Conservation (phyloP, 140 eudicot genomes). For the Stevia rebaudiana region DNA sequence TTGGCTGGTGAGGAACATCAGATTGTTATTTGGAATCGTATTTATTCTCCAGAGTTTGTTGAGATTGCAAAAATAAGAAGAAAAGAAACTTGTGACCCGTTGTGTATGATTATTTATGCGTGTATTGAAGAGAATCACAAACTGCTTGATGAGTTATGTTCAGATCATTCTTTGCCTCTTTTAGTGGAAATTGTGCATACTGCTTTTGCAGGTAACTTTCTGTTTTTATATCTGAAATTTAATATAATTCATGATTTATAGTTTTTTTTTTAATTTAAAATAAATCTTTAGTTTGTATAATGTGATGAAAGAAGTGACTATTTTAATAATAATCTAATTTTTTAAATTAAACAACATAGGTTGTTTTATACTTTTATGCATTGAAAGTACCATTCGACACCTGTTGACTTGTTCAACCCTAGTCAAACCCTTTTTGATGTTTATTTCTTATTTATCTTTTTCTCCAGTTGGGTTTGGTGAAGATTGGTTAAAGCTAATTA, state of each 20-base stretch:
- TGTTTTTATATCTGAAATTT: neutral
- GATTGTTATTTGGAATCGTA: constrained; percentile 42
- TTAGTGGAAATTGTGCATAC: constrained; percentile 50
- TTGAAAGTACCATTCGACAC: neutral
- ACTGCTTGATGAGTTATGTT: constrained; percentile 38
- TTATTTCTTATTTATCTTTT: neutral
- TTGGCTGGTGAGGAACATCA: constrained; percentile 67
- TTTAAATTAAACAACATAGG: neutral
- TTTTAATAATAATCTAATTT: neutral
- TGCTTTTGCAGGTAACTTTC: constrained; percentile 44
- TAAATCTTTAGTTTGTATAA: neutral
- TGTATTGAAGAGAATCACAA: constrained; percentile 50
- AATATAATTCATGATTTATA: too few relatives aligned
- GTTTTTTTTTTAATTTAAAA: too few relatives aligned
- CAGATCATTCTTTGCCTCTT: constrained; percentile 46
- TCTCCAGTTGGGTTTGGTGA: constrained; percentile 53
- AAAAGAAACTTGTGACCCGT: constrained; percentile 68
- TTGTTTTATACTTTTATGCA: neutral
- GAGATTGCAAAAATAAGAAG: constrained; percentile 52
- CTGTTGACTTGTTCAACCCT: neutral
- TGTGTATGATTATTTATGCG: constrained; percentile 70
- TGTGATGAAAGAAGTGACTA: neutral
- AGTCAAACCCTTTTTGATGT: neutral
- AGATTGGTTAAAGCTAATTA: constrained; percentile 61
- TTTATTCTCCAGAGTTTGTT: constrained; percentile 42